A percentile compares a stretch with the other conserved stretches of the same genome.
Conservation (phyloP, 805 yeast genomes). For the Yamadazyma sp. region DNA sequence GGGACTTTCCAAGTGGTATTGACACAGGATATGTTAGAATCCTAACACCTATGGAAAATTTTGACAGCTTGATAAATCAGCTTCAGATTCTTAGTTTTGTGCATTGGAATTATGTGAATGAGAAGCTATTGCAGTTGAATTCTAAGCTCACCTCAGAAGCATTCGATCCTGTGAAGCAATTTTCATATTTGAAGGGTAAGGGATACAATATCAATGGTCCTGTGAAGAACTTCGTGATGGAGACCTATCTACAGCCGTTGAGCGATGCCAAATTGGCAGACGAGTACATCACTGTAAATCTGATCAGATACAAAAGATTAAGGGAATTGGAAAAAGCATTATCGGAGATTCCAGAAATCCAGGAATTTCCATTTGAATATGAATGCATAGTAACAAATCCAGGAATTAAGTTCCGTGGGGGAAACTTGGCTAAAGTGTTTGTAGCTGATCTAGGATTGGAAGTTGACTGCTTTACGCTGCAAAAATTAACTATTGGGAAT, state of each 20-base stretch:
- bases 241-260: slow-evolving; percentile 4
- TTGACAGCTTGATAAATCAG: slow-evolving; percentile 32
- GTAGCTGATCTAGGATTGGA: slow-evolving; percentile 47
- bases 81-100: slow-evolving; percentile 33
- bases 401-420: slow-evolving; percentile 20
- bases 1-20: slow-evolving; percentile 26
- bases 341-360: slow-evolving; percentile 1
- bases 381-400: slow-evolving; percentile 41
- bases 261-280: not conserved
- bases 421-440: slow-evolving; percentile 37
- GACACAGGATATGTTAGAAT: slow-evolving; percentile 27
- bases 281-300: slow-evolving; percentile 13
- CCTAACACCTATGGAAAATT: slow-evolving; percentile 18
- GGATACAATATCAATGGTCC: slow-evolving; percentile 39
- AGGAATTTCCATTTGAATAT: slow-evolving; percentile 8
- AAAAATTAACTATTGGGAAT: slow-evolving; percentile 38
- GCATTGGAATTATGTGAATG: slow-evolving; percentile 11
- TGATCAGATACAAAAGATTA: slow-evolving; percentile 24
- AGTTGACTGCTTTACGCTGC: slow-evolving; percentile 35
- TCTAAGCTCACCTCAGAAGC: not conserved
- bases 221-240: slow-evolving; percentile 13
- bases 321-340: slow-evolving; percentile 16
- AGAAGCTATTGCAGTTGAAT: not conserved
- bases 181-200: slow-evolving; percentile 24
- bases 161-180: slow-evolving; percentile 10